Conservation (phyloP, 495 filamentous ascomycete genomes). For the Echria macrotheca region DNA sequence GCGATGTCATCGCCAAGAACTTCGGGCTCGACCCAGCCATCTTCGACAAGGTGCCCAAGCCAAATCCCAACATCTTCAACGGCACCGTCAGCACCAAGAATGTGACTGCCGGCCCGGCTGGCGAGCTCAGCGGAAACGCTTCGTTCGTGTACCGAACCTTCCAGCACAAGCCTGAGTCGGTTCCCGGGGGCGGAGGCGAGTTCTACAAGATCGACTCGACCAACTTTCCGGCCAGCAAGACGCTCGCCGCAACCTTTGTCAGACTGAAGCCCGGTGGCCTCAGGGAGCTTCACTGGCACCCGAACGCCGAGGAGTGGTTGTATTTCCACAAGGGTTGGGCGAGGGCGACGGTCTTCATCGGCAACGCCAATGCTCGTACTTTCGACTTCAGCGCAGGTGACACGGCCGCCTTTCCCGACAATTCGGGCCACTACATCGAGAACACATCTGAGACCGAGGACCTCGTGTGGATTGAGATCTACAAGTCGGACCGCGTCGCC, state of each 20-base stretch:
- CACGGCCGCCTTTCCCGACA: conserved; percentile 61
- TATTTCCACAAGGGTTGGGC: conserved; percentile 58
- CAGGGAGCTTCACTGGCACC: conserved; percentile 64
- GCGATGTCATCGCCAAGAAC: conserved; percentile 58
- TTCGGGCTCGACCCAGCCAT: conserved; percentile 52
- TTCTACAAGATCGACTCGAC: conserved; percentile 56
- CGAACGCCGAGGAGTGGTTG: conserved; percentile 63
- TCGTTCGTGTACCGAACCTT: conserved; percentile 54
- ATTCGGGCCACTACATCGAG: conserved; percentile 57
- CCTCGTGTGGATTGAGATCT: conserved; percentile 61
- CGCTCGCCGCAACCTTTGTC: conserved; percentile 56
- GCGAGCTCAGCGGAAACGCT: conserved; percentile 46
- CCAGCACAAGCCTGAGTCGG: conserved; percentile 44
- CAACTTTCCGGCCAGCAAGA: conserved; percentile 57
- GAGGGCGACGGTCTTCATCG: conserved; percentile 58
- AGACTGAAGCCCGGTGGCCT: conserved; percentile 54
- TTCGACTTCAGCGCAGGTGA: conserved; percentile 62
- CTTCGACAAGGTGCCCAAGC: conserved; percentile 50
- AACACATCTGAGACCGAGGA: conserved; percentile 57
- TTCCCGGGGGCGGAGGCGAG: conserved; percentile 53
- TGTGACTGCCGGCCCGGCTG: conserved; percentile 40
- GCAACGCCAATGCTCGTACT: conserved; percentile 51
- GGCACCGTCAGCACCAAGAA: conserved; percentile 44
- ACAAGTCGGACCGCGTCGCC: conserved; percentile 57
- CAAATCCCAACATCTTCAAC: conserved; percentile 58